Evolutionary conservation across 306 rosid species (phyloP).

Genomic region (Quercus gilva): DNA sequence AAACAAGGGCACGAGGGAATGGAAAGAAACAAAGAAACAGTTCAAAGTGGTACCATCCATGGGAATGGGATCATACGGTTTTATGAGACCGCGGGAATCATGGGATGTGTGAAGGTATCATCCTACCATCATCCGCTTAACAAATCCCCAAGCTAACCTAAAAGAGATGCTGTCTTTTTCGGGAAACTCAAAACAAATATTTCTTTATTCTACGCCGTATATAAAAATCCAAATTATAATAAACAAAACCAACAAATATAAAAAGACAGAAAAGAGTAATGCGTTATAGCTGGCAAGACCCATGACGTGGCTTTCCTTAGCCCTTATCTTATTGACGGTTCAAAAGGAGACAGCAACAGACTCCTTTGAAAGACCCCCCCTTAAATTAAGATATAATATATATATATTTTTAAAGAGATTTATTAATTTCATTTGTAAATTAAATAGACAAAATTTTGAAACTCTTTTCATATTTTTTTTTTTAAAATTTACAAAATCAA

Average conservation of each 20-base stretch:
- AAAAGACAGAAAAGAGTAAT: slow-evolving; percentile 4
- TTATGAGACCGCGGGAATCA: slow-evolving; percentile 37
- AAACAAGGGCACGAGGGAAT: not conserved
- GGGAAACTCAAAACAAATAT: slow-evolving; percentile 2
- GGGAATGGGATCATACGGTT: slow-evolving; percentile 14
- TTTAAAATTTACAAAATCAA: no score
- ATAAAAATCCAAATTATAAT: not conserved
- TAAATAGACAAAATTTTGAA: no score
- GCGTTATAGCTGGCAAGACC: slow-evolving; percentile 70
- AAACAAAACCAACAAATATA: not conserved
- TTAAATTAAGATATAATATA: not conserved
- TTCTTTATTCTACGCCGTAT: no score
- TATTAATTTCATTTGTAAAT: no score
- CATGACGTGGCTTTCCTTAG: slow-evolving; percentile 37
- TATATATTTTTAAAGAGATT: no score
- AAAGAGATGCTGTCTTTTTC: slow-evolving; percentile 29
- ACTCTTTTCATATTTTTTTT: no score
- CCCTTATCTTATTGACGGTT: slow-evolving; percentile 48
- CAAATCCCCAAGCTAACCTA: slow-evolving; percentile 25
- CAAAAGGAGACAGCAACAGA: slow-evolving; percentile 28
- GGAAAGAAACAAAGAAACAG: not conserved
- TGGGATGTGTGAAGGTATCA: slow-evolving; percentile 20
- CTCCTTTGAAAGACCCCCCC: slow-evolving; percentile 9
- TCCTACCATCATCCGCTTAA: not conserved
- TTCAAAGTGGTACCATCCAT: slow-evolving; percentile 16